Percentiles rank a stretch among this genome's conserved stretches.
phyloP scores from a whole-genome alignment of 2,329 filamentous ascomycete genomes.

The Paecilomyces formosus region DNA sequence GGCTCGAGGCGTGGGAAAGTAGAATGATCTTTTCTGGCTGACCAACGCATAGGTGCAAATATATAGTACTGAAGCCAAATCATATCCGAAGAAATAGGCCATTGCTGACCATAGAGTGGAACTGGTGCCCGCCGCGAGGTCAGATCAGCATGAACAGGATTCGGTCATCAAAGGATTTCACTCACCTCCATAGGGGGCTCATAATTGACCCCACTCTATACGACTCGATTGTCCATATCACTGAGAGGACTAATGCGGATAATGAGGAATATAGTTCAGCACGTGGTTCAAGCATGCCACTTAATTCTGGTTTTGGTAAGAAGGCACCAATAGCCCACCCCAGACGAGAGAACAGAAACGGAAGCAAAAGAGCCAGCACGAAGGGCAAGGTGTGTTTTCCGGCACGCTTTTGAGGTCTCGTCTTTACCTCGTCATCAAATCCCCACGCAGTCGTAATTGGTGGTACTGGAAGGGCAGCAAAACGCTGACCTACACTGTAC shows the following conservation, averaged over 20 bases:
- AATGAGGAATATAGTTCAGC: background rate
- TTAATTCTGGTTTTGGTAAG: background rate
- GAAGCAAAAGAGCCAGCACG: background rate
- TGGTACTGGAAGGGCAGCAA: background rate
- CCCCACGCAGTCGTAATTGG: background rate
- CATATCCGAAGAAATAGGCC: background rate
- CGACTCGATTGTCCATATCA: background rate
- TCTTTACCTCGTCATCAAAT: background rate
- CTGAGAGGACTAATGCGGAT: background rate
- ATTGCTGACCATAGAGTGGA: background rate
- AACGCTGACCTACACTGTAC: background rate
- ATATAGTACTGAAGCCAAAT: background rate
- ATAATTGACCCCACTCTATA: background rate
- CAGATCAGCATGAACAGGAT: background rate
- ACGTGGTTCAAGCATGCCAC: background rate
- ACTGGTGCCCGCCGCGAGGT: background rate
- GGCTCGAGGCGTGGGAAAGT: background rate
- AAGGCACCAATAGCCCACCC: background rate
- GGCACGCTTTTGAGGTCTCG: background rate
- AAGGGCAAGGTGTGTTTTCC: background rate
- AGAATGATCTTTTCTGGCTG: background rate
- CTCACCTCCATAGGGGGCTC: background rate
- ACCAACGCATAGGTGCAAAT: background rate
- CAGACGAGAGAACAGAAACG: background rate
- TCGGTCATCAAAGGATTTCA: no score